Percentiles rank a stretch among this genome's conserved stretches.
Conservation (phyloP, 768 basidiomycete genomes). For the Nidularia pulvinata region DNA sequence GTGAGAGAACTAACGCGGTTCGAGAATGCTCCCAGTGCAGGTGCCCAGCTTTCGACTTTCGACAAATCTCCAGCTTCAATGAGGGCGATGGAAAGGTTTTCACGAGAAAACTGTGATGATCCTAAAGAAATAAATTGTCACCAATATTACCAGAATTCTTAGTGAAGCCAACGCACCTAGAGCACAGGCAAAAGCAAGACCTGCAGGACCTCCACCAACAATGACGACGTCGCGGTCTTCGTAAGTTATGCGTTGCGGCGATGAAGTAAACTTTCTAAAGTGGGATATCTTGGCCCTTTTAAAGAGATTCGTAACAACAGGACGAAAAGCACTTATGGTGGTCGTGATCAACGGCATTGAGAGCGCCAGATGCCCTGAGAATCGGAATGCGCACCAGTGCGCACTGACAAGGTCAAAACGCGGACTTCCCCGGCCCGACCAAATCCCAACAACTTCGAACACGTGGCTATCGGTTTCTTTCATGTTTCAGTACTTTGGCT, state of each 20-base stretch:
- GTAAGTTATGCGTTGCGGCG: constrained; percentile 1
- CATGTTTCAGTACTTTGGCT: too few species aligned
- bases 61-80: constrained; percentile 83
- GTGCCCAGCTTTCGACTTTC: constrained; percentile 68
- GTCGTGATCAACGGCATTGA: constrained; percentile 10
- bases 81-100: constrained; percentile 63
- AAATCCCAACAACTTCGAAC: too few species aligned
- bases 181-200: constrained; percentile 86
- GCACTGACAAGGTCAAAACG: too few species aligned
- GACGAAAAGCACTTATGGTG: constrained; percentile 8
- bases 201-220: constrained; percentile 93
- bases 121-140: constrained; percentile 30
- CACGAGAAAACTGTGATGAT: constrained; percentile 46
- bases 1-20: constrained; percentile 90
- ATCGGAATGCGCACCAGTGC: too few species aligned
- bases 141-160: constrained; percentile 2
- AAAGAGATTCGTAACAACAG: background rate
- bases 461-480: too few species aligned
- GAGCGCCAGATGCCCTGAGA: background rate
- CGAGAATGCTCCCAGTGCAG: constrained; percentile 55
- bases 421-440: too few species aligned
- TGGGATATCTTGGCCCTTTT: background rate
- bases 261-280: background rate
- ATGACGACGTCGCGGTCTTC: constrained; percentile 86
- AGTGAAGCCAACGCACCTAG: constrained; percentile 53